Conservation (phyloP, 345 rosid genomes). For the Pseudoturritis turrita region DNA sequence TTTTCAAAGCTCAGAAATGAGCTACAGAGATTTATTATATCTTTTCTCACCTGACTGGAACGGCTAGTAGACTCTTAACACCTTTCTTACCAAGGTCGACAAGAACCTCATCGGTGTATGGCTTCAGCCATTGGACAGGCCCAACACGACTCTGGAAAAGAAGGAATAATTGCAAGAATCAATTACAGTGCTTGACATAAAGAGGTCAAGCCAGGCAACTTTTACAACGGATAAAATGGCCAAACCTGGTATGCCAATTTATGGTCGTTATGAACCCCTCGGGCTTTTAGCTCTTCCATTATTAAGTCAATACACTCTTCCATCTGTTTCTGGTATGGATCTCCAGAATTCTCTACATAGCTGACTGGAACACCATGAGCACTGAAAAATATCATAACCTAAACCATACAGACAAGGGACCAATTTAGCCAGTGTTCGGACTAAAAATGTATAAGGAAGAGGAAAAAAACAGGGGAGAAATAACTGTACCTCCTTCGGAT, state of each 20-base stretch:
- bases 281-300: conserved; percentile 73
- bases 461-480: not conserved
- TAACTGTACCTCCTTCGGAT: conserved; percentile 63
- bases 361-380: conserved; percentile 97
- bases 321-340: conserved; percentile 94
- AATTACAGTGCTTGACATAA: not conserved
- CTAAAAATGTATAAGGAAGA: not conserved
- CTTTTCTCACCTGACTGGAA: conserved; percentile 72
- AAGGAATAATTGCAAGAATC: not conserved
- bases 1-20: not conserved
- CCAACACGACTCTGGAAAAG: conserved; percentile 87
- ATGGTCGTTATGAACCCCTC: conserved; percentile 71
- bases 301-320: conserved; percentile 82
- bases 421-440: not conserved
- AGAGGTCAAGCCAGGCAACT: not conserved
- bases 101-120: conserved; percentile 92
- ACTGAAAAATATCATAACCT: conserved; percentile 92
- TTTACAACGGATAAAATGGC: not conserved
- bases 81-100: conserved; percentile 92
- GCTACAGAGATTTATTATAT: not conserved
- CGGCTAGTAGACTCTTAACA: conserved; percentile 85
- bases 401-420: conserved; percentile 15
- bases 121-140: conserved; percentile 92
- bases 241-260: conserved; percentile 85
- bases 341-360: conserved; percentile 83